phyloP scores from a whole-genome alignment of 2,329 filamentous ascomycete species.

The Colletotrichum camelliae region DNA sequence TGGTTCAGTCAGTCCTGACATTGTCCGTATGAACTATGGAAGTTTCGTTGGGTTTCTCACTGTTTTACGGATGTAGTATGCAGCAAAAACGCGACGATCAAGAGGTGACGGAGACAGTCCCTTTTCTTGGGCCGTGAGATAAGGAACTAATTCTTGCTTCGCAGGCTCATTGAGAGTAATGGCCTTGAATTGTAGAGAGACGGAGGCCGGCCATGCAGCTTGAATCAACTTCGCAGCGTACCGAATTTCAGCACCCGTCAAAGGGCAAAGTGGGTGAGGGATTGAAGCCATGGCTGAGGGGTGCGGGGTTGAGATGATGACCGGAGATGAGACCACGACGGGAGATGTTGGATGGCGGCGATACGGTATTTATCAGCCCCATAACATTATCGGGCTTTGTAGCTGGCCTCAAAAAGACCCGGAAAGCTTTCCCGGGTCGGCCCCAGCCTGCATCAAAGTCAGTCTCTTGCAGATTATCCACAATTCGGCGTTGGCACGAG shows the following conservation, averaged over 20 bases:
- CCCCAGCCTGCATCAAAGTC: not conserved
- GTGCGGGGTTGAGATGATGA: not conserved
- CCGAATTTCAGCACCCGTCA: constrained; percentile 62
- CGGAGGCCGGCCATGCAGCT: constrained; percentile 58
- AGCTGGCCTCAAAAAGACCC: constrained; percentile 12
- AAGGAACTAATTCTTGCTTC: constrained; percentile 56
- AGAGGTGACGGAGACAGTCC: constrained; percentile 37
- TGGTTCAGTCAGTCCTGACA: constrained; percentile 27
- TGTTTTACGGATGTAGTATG: constrained; percentile 66
- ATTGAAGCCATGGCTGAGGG: not conserved
- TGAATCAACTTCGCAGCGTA: constrained; percentile 54
- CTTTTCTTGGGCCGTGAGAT: constrained; percentile 52
- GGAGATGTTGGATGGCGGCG: not conserved
- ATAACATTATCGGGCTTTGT: not conserved
- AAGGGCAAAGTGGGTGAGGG: constrained; percentile 63
- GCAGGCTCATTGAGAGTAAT: constrained; percentile 65
- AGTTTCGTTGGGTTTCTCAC: constrained; percentile 40
- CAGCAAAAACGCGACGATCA: constrained; percentile 56
- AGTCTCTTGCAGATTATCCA: constrained; percentile 1
- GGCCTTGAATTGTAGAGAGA: constrained; percentile 65
- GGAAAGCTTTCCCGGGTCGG: not conserved
- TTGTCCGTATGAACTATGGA: not conserved
- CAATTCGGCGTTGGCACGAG: not conserved
- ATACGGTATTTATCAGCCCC: not conserved
- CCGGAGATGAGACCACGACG: not conserved